Evolutionary conservation across 257 asterid species (phyloP), one percentile per base, ranked within the genome.

Genomic region (Verbena officinalis): DNA sequence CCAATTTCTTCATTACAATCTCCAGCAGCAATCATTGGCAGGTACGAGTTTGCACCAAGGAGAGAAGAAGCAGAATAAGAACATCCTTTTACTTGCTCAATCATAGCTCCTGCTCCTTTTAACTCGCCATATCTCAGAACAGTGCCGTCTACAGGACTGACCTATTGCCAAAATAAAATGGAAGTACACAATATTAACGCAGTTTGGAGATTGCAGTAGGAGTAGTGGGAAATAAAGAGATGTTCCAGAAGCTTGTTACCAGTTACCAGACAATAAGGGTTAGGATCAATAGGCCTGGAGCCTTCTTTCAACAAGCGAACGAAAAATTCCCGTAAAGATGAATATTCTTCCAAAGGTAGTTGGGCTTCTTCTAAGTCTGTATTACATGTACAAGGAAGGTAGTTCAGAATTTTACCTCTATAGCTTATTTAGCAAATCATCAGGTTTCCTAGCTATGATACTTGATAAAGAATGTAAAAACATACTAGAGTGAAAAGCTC

Each of bases 71-170:
- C 95, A 39, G 96, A 83, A 78, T 90, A 93, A 51, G 97, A 82
- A 70, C 80, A 93, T 53, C 99, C 97, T 75, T 93, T 93, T 31
- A 93, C 96, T 87, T 93, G 99, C 72, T 93, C 97, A 74, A 93
- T 90, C 97, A 93, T 89, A 21, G 82, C 89, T 65, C 97, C 90
- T 48, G 86, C 71, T 69, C 93, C 95, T 67, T 74, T 82, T 77
- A 93, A 79, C 85, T 87, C 90, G 2, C 99, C 99, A 55, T 79
- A 85, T 71, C 90, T 90, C 68, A 90, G 73, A 70, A 93, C 71
- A 34, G 84, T 87, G 72, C 99, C 99, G 64, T 93, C 99, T 49
- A 93, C 99, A 27, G 99, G 99, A 83, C 97, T 90, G 54, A 80
- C 78, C 99, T 93, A 73, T 69, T 68, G 49, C 54, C n/a, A n/a